Evolutionary conservation across 345 rosid genomes (phyloP).

Genomic region (Kernera saxatilis): DNA sequence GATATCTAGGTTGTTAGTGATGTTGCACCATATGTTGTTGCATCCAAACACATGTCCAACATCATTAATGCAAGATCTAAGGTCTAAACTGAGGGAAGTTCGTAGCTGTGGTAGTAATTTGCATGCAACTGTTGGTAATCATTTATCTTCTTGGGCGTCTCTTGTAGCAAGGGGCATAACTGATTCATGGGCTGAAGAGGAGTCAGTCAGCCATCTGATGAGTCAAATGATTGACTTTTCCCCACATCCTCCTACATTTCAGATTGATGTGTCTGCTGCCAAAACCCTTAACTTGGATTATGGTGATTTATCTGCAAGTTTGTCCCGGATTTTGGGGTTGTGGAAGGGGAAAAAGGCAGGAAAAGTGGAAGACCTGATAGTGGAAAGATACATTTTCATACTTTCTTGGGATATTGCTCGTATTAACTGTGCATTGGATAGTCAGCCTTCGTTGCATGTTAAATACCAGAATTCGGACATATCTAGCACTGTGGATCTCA

Average conservation of each 20-base stretch:
- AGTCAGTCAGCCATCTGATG: slow-evolving; percentile 47
- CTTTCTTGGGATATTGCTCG: slow-evolving; percentile 80
- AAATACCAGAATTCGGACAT: slow-evolving; percentile 41
- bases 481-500: slow-evolving; percentile 41
- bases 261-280: slow-evolving; percentile 43
- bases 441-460: slow-evolving; percentile 37
- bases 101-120: slow-evolving; percentile 39
- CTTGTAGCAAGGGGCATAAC: slow-evolving; percentile 45
- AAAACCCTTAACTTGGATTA: slow-evolving; percentile 47
- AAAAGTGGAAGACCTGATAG: slow-evolving; percentile 68
- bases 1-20: slow-evolving; percentile 76
- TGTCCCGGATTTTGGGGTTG: slow-evolving; percentile 59
- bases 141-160: slow-evolving; percentile 66
- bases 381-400: slow-evolving; percentile 80
- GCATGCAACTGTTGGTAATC: slow-evolving; percentile 40
- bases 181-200: slow-evolving; percentile 56
- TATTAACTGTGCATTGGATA: slow-evolving; percentile 29
- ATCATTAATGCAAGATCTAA: slow-evolving; percentile 56
- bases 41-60: slow-evolving; percentile 67
- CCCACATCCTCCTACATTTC: slow-evolving; percentile 50
- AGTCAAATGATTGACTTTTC: slow-evolving; percentile 68
- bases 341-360: slow-evolving; percentile 77
- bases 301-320: slow-evolving; percentile 44
- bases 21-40: slow-evolving; percentile 77
- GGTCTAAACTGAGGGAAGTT: slow-evolving; percentile 75